phyloP scores from a whole-genome alignment of 768 basidiomycete genomes.

The Phanerochaete sordida region DNA sequence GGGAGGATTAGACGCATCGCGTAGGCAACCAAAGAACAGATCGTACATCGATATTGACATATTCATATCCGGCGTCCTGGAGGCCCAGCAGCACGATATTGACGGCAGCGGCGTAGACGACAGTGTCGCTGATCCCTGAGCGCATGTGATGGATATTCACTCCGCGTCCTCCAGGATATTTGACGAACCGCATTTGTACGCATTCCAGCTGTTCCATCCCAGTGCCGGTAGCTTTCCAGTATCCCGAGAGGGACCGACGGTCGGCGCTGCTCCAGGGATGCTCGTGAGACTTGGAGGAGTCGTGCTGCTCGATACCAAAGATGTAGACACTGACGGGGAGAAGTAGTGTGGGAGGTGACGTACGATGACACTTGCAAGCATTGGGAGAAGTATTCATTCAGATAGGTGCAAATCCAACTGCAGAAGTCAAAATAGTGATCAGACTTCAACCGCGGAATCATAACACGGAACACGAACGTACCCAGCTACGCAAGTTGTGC shows the following conservation, averaged over 20 bases:
- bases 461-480: conserved; percentile 15
- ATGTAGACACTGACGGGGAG: background rate
- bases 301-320: background rate
- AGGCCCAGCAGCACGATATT: conserved; percentile 44
- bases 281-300: conserved; percentile 22
- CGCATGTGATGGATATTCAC: no score
- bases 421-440: background rate
- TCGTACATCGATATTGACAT: conserved; percentile 49
- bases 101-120: conserved; percentile 44
- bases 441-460: background rate
- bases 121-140: conserved; percentile 43
- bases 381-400: conserved; percentile 36
- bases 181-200: conserved; percentile 40
- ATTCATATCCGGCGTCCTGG: conserved; percentile 45
- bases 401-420: conserved; percentile 33
- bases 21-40: no score
- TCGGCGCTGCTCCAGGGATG: conserved; percentile 35
- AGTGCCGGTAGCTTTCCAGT: conserved; percentile 45
- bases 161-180: no score
- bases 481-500: conserved; percentile 30
- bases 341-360: background rate
- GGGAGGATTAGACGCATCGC: no score
- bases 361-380: conserved; percentile 25
- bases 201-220: conserved; percentile 56
- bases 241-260: conserved; percentile 35